Evolutionary conservation across 768 basidiomycete species (phyloP).

Genomic region (Lyophyllum semitale): DNA sequence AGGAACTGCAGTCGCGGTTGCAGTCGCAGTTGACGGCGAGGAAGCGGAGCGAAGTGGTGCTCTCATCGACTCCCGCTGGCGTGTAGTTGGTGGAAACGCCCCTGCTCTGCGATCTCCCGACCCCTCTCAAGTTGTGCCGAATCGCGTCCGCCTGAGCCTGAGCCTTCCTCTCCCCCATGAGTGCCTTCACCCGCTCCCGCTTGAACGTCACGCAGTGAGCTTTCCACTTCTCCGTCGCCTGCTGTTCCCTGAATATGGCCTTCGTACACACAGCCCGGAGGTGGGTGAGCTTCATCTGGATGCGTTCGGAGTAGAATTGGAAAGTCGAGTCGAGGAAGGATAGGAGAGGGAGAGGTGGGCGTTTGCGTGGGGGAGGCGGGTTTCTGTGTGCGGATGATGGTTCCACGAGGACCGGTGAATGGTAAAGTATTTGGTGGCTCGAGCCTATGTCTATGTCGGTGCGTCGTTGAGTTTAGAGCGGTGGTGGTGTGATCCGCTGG

Average conservation of each 20-base stretch:
- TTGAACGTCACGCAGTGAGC: constrained; percentile 29
- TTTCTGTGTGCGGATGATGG: not conserved
- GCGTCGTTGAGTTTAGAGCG: too few species aligned
- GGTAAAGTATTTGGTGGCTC: not conserved
- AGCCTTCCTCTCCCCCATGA: constrained; percentile 23
- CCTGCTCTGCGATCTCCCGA: too few species aligned
- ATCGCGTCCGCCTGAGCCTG: too few species aligned
- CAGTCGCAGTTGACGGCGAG: too few species aligned
- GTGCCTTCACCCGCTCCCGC: constrained; percentile 28
- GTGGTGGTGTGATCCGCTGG: not conserved
- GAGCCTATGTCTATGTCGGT: not conserved
- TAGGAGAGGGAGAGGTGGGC: not conserved
- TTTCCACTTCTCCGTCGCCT: constrained; percentile 30
- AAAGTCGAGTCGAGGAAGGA: constrained; percentile 30
- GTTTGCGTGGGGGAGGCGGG: not conserved
- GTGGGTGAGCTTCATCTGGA: constrained; percentile 28
- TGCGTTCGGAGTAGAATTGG: constrained; percentile 28
- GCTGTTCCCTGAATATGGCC: constrained; percentile 30
- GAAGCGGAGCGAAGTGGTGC: too few species aligned
- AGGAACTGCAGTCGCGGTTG: too few species aligned
- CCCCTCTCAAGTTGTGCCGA: too few species aligned
- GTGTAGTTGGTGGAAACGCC: too few species aligned
- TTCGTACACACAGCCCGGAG: constrained; percentile 32
- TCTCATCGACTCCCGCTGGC: too few species aligned
- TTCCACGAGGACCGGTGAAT: not conserved